Percentiles rank a stretch among this genome's conserved stretches.
Conservation (phyloP, 306 rosid species). For the Vicia sativa region DNA sequence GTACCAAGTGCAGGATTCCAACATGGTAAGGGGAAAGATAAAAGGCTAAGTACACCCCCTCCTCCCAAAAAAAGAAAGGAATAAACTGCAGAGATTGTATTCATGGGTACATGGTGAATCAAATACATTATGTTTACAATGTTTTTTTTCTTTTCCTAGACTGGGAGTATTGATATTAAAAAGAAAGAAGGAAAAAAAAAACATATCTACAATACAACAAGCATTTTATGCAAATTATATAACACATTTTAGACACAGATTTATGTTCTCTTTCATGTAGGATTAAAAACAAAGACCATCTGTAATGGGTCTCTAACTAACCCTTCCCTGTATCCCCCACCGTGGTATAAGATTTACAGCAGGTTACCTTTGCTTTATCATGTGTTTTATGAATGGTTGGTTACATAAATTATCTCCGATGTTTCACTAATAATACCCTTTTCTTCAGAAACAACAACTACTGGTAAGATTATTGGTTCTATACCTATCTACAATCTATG, state of each 20-base stretch:
- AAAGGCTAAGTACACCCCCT: background rate
- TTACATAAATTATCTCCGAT: background rate
- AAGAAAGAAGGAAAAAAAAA: too few relatives aligned
- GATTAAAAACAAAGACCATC: background rate
- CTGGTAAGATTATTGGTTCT: constrained; percentile 5
- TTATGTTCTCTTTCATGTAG: background rate
- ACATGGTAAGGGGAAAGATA: constrained; percentile 8
- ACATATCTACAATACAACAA: too few relatives aligned
- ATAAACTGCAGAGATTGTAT: too few relatives aligned
- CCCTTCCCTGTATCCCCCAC: constrained; percentile 6
- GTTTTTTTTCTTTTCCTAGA: too few relatives aligned
- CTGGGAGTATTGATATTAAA: too few relatives aligned
- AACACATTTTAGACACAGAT: too few relatives aligned
- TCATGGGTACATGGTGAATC: too few relatives aligned
- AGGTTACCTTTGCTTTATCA: background rate
- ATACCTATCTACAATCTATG: background rate
- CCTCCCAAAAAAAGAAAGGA: too few relatives aligned
- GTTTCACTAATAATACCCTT: constrained; percentile 5
- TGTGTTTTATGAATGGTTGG: constrained; percentile 8
- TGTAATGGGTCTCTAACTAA: background rate
- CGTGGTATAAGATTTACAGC: constrained; percentile 1
- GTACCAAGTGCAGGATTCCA: constrained; percentile 1
- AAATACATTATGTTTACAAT: too few relatives aligned
- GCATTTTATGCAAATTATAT: too few relatives aligned
- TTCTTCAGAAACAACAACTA: background rate